Evolutionary conservation across 2,329 filamentous ascomycete genomes (phyloP).

Genomic region (Cordyceps militaris): DNA sequence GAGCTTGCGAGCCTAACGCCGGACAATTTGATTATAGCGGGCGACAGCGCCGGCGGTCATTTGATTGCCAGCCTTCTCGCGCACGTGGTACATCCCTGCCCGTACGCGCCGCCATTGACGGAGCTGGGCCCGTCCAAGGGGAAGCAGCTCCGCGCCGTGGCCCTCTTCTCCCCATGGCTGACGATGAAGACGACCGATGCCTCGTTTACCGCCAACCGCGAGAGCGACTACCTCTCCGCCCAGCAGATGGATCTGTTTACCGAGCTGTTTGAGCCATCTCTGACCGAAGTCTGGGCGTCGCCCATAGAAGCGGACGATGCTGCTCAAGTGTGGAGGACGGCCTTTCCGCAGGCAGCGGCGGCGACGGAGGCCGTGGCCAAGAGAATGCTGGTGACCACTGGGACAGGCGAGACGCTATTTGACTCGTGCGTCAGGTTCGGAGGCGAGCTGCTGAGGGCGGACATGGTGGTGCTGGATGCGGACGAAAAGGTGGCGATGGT

Average conservation of each 20-base stretch:
- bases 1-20: neutral
- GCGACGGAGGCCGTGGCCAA: neutral
- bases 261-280: neutral
- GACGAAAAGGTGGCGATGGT: neutral
- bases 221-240: neutral
- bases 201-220: neutral
- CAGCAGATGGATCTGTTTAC: neutral
- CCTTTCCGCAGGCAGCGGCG: neutral
- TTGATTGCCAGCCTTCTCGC: neutral
- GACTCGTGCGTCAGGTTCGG: neutral
- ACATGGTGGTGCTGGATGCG: neutral
- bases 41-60: slow-evolving; percentile 1
- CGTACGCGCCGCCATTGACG: neutral
- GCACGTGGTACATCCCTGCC: neutral
- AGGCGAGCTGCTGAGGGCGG: neutral
- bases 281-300: neutral
- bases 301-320: neutral
- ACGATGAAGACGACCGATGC: neutral
- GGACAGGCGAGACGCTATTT: slow-evolving; percentile 1
- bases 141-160: neutral
- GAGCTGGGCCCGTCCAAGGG: neutral
- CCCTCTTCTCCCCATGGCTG: neutral
- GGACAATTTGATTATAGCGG: neutral
- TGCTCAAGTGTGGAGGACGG: neutral
- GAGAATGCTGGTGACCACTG: neutral